Evolutionary conservation across 1,139 yeast genomes (phyloP), one percentile per base, ranked within the genome.

Genomic region (Scheffersomyces quercinus): DNA sequence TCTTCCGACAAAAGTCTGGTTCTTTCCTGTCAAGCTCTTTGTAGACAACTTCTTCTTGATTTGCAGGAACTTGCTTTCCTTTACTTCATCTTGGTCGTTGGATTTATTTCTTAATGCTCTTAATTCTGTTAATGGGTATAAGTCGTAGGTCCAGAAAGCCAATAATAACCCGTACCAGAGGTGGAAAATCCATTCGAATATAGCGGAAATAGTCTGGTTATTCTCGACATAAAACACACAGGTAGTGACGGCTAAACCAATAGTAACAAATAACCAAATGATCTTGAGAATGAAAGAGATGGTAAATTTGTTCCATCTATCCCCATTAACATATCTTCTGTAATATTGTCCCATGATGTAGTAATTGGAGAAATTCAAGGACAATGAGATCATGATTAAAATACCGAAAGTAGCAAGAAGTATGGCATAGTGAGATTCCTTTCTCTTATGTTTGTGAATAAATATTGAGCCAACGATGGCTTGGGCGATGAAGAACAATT

Each of bases 91-190:
- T 20, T 20, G 8, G 26, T 20, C 50, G 14, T 31, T 20, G 9
- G 47, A 51, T 11, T 32, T 37, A 32, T 51, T 48, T 29, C 54
- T 38, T 36, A 52, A 48, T 3, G 55, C 55, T 15, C 56, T 36
- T 40, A 53, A 50, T 39, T 64, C 67, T n/a, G 67, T 62, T 45
- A 62, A 58, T 46, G 72, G 73, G 50, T 66, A 61, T 40, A 67
- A 60, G 48, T 67, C 72, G 48, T 65, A 63, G 39, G 71, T 61
- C 73, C 73, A 67, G 53, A 66, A 61, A 7, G 66, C 65, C 45
- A 67, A 53, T 41, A 67, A 55, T 33, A 67, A 50, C 4, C 72
- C 71, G 48, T 67, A 67, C 71, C 71, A 66, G 51, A 66, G 64
- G 46, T 66, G 68, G 57, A 67, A 65, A 30, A 54, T 51, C 73